These are phyloP conservation scores for Trichoderma endophyticum DNA, from an alignment of 2,329 filamentous ascomycete genomes.

Conservation along the genomic window DNA sequence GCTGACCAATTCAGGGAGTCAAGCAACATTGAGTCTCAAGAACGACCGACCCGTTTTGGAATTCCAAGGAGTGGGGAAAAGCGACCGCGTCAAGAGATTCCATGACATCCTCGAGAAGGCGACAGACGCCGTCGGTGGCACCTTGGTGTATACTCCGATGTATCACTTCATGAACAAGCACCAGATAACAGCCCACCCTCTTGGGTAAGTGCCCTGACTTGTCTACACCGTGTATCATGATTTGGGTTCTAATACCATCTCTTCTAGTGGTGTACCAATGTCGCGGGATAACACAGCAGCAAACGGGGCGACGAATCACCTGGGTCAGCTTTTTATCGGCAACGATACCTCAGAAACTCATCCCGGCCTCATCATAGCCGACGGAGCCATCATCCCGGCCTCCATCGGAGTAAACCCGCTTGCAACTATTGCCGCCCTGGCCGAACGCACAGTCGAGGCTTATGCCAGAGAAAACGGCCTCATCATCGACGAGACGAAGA, in stretches of 20 bases:
- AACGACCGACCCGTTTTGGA: constrained; percentile 58
- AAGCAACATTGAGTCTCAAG: constrained; percentile 57
- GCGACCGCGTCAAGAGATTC: constrained; percentile 51
- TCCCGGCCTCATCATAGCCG: constrained; percentile 57
- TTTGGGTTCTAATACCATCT: neutral
- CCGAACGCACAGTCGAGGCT: constrained; percentile 58
- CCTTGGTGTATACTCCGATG: constrained; percentile 57
- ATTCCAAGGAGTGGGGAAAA: constrained; percentile 57
- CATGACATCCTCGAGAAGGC: constrained; percentile 51
- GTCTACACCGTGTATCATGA: neutral
- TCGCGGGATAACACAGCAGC: constrained; percentile 54
- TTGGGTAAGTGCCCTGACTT: constrained; percentile 39
- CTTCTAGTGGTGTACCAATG: constrained; percentile 58
- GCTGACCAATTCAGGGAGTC: constrained; percentile 41
- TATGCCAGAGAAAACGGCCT: constrained; percentile 43
- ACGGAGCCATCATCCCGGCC: constrained; percentile 59
- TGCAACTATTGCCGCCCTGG: constrained; percentile 66
- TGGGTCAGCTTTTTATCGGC: constrained; percentile 58
- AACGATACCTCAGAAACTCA: constrained; percentile 47
- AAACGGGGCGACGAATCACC: constrained; percentile 59
- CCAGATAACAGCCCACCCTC: constrained; percentile 63
- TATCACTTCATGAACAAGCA: constrained; percentile 54
- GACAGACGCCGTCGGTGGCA: constrained; percentile 57
- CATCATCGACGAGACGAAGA: constrained; percentile 44
- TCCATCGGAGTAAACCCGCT: constrained; percentile 65